Evolutionary conservation across 2,329 filamentous ascomycete genomes (phyloP).

Genomic region (Cryphonectria parasitica): DNA sequence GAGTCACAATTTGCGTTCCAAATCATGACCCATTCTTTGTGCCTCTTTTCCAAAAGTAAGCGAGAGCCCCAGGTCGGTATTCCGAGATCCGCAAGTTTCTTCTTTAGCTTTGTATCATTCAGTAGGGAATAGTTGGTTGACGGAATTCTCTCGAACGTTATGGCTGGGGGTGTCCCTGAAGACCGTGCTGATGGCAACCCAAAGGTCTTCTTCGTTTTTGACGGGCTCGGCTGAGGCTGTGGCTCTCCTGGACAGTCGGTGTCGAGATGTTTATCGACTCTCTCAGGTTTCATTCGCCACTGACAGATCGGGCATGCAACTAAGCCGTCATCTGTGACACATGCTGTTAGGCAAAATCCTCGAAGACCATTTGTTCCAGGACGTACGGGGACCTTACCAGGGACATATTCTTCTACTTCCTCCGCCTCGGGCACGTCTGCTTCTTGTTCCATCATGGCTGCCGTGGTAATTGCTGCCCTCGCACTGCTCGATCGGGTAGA

Average conservation of each 20-base stretch:
- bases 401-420: conserved; percentile 40
- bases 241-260: conserved; percentile 52
- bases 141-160: conserved; percentile 67
- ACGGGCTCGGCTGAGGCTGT: conserved; percentile 37
- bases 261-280: conserved; percentile 83
- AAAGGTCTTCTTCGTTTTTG: conserved; percentile 33
- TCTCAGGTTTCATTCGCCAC: conserved; percentile 75
- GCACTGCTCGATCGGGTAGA: conserved; percentile 54
- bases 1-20: conserved; percentile 98
- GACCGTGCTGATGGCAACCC: conserved; percentile 11
- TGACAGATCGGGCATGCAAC: conserved; percentile 84
- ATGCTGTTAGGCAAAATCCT: conserved; percentile 3
- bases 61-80: conserved; percentile 73
- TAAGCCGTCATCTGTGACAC: conserved; percentile 67
- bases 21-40: conserved; percentile 91
- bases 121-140: conserved; percentile 84
- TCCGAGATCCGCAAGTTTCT: conserved; percentile 80
- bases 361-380: background rate
- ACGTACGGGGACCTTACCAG: conserved; percentile 32
- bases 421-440: conserved; percentile 38
- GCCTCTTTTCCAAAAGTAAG: conserved; percentile 73
- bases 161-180: conserved; percentile 35
- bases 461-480: conserved; percentile 43
- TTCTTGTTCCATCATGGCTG: conserved; percentile 41
- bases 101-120: conserved; percentile 77